Conservation (phyloP, 2,329 filamentous ascomycete genomes). For the Phoma sp. region DNA sequence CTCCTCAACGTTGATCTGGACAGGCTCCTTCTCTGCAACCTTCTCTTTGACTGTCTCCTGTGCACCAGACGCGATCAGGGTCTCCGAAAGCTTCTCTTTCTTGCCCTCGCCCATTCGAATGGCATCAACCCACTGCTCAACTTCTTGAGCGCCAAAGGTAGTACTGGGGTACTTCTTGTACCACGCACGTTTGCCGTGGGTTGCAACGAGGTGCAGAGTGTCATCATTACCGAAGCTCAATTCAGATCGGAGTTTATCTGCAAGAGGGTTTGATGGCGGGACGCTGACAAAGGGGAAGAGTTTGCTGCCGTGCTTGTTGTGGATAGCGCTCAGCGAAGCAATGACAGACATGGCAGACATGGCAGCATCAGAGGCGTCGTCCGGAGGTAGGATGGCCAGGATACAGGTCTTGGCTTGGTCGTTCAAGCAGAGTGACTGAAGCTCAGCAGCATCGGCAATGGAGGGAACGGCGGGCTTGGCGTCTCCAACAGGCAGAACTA, state of each 20-base stretch:
- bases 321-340: conserved; percentile 71
- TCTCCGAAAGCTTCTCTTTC: conserved; percentile 72
- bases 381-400: conserved; percentile 60
- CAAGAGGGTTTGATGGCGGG: conserved; percentile 65
- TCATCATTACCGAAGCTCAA: conserved; percentile 64
- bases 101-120: conserved; percentile 86
- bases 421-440: conserved; percentile 75
- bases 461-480: conserved; percentile 67
- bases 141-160: conserved; percentile 62
- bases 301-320: conserved; percentile 75
- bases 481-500: conserved; percentile 59
- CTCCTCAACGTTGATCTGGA: conserved; percentile 44
- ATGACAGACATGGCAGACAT: conserved; percentile 51
- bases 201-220: conserved; percentile 74
- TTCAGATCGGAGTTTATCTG: conserved; percentile 61
- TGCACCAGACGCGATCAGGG: conserved; percentile 42
- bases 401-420: conserved; percentile 83
- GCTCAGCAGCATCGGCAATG: conserved; percentile 67
- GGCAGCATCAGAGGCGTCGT: conserved; percentile 56
- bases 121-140: conserved; percentile 90
- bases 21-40: conserved; percentile 32
- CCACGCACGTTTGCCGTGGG: conserved; percentile 88
- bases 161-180: conserved; percentile 74
- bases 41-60: conserved; percentile 30
- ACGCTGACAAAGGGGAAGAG: conserved; percentile 86